A percentile compares a stretch with the other conserved stretches of the same genome.
Conservation (phyloP, 768 basidiomycete genomes). For the Termitomyces sp. region DNA sequence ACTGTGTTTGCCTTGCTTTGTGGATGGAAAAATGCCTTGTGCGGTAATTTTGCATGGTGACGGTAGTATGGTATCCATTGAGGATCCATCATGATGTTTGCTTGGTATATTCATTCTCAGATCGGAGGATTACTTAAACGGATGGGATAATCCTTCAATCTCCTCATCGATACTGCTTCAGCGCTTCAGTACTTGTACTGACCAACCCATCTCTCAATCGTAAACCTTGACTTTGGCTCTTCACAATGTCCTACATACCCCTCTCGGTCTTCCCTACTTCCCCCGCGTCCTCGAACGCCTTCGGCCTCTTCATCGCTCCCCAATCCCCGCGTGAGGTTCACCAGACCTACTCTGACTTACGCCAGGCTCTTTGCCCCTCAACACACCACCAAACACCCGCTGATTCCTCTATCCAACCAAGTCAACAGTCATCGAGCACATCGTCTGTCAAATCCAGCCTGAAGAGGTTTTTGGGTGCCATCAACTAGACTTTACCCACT, state of each 20-base stretch:
- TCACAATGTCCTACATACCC: background rate
- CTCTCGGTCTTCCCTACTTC: constrained; percentile 23
- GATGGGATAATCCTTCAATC: background rate
- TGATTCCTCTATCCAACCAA: background rate
- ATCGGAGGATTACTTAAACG: constrained; percentile 12
- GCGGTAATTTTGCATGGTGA: constrained; percentile 8
- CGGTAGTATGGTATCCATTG: background rate
- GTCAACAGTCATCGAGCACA: constrained; percentile 2
- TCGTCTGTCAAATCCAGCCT: constrained; percentile 11
- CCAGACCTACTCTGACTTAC: constrained; percentile 32
- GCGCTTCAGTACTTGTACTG: constrained; percentile 6
- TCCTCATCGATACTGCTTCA: constrained; percentile 3
- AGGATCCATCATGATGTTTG: background rate
- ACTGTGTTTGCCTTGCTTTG: constrained; percentile 5
- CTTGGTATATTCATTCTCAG: constrained; percentile 1
- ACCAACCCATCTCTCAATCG: background rate
- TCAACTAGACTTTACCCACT: constrained; percentile 4
- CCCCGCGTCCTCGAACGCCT: constrained; percentile 20
- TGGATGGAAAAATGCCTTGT: constrained; percentile 4
- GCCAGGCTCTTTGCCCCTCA: constrained; percentile 26
- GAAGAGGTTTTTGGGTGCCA: constrained; percentile 10
- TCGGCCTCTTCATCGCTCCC: constrained; percentile 28
- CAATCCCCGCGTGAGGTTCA: constrained; percentile 33
- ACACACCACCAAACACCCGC: constrained; percentile 9
- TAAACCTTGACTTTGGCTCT: background rate